Evolutionary conservation across 2,329 filamentous ascomycete species (phyloP).

Genomic region (Fusarium veterinarium): DNA sequence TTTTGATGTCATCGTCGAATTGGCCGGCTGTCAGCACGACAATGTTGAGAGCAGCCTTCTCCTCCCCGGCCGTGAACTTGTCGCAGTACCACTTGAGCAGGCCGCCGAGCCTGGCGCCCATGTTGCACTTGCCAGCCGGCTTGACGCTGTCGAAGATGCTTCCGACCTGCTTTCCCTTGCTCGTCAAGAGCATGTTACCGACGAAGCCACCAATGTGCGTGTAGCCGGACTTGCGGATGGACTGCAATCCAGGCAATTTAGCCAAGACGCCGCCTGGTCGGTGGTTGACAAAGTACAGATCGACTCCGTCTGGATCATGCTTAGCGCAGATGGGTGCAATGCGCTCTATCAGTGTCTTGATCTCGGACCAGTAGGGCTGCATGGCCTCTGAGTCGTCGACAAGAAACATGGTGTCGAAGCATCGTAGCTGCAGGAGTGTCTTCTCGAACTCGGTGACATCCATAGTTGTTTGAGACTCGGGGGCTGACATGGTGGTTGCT

Average conservation of each 20-base stretch:
- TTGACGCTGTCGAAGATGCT: constrained; percentile 16
- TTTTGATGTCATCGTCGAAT: constrained; percentile 24
- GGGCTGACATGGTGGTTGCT: neutral
- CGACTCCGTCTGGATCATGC: constrained; percentile 14
- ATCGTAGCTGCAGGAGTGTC: constrained; percentile 15
- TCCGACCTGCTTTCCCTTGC: constrained; percentile 19
- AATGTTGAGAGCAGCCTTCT: constrained; percentile 18
- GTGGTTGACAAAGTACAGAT: constrained; percentile 20
- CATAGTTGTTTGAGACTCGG: neutral
- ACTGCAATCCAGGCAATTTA: constrained; percentile 14
- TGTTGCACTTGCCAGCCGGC: constrained; percentile 16
- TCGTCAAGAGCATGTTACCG: constrained; percentile 14
- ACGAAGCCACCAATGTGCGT: constrained; percentile 14
- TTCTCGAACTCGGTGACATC: constrained; percentile 7
- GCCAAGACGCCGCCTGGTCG: constrained; percentile 11
- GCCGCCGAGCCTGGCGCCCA: constrained; percentile 13
- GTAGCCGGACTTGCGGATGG: constrained; percentile 17
- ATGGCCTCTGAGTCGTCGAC: constrained; percentile 16
- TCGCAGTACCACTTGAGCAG: constrained; percentile 24
- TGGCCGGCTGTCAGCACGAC: constrained; percentile 7
- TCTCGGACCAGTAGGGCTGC: constrained; percentile 21
- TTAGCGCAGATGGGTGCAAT: constrained; percentile 17
- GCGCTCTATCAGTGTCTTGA: constrained; percentile 21
- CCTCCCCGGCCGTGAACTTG: constrained; percentile 14
- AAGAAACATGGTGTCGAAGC: constrained; percentile 19